A percentile compares a stretch with the other conserved stretches of the same genome.
These are phyloP conservation scores for Tuber umbilicatum DNA, from an alignment of 495 filamentous ascomycete genomes.

Conservation along the genomic window DNA sequence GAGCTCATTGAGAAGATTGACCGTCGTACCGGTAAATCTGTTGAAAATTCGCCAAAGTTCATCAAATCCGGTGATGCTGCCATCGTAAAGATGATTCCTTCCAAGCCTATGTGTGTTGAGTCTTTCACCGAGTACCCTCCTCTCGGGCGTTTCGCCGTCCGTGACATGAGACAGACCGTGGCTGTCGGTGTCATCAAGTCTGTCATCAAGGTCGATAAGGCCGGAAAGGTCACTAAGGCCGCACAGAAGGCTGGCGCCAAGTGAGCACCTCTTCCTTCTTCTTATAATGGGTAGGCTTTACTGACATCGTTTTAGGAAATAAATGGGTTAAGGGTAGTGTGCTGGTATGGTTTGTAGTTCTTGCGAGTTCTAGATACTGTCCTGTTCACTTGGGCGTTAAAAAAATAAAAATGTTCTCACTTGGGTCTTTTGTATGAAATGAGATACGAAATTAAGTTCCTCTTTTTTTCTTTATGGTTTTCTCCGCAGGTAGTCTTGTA, in stretches of 20 bases:
- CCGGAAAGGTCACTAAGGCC: constrained; percentile 69
- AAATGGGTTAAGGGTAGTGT: constrained; percentile 35
- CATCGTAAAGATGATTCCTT: constrained; percentile 99
- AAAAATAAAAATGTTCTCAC: constrained; percentile 21
- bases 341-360: constrained; percentile 40
- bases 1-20: constrained; percentile 99
- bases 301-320: constrained; percentile 30
- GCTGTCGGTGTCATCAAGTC: constrained; percentile 95
- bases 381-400: constrained; percentile 39
- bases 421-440: constrained; percentile 22
- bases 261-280: constrained; percentile 14
- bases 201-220: constrained; percentile 68
- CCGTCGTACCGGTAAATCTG: constrained; percentile 97
- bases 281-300: constrained; percentile 1
- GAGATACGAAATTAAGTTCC: constrained; percentile 26
- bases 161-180: constrained; percentile 87
- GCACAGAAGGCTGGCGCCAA: constrained; percentile 45
- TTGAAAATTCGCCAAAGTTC: constrained; percentile 89
- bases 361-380: constrained; percentile 37
- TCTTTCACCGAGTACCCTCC: constrained; percentile 99
- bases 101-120: constrained; percentile 99
- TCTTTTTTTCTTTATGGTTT: constrained; percentile 23
- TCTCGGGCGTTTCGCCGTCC: constrained; percentile 97
- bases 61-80: constrained; percentile 99
- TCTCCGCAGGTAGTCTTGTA: background rate